Evolutionary conservation across 2,329 filamentous ascomycete species (phyloP).

Genomic region (Fusarium tanahbumbuense): DNA sequence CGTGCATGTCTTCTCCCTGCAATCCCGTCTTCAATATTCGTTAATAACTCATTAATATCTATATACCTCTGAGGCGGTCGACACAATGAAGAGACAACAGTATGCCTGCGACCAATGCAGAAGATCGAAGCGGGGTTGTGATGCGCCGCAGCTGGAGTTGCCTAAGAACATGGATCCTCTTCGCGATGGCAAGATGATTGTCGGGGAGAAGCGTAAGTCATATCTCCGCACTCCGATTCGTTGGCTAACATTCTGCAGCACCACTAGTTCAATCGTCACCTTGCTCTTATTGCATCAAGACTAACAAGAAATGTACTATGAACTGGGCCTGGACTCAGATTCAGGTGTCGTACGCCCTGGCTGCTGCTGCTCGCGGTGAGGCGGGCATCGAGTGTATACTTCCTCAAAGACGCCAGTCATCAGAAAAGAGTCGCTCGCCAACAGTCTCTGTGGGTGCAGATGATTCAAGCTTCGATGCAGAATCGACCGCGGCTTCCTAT

Average conservation of each 20-base stretch:
- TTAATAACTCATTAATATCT: background rate
- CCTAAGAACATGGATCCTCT: constrained; percentile 13
- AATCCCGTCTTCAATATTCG: background rate
- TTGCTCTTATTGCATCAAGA: constrained; percentile 49
- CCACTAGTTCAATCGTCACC: constrained; percentile 17
- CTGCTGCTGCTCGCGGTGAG: constrained; percentile 13
- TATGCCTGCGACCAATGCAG: constrained; percentile 30
- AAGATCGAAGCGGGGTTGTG: constrained; percentile 28
- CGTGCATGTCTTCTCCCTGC: background rate
- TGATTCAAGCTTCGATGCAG: background rate
- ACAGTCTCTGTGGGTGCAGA: background rate
- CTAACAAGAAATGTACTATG: constrained; percentile 47
- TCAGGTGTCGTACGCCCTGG: constrained; percentile 14
- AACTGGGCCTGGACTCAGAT: constrained; percentile 43
- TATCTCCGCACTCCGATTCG: background rate
- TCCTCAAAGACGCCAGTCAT: background rate
- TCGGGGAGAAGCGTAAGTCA: constrained; percentile 24
- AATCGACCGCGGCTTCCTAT: constrained; percentile 4
- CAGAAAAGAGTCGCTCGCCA: background rate
- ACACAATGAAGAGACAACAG: constrained; percentile 24
- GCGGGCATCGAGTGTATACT: constrained; percentile 16
- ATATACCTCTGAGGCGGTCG: accelerated
- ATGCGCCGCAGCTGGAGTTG: constrained; percentile 12
- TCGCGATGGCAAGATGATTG: constrained; percentile 16
- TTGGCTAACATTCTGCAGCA: background rate